These are phyloP conservation scores for Gloeopeniophorella convolvens DNA, from an alignment of 768 basidiomycete genomes.

Conservation along the genomic window DNA sequence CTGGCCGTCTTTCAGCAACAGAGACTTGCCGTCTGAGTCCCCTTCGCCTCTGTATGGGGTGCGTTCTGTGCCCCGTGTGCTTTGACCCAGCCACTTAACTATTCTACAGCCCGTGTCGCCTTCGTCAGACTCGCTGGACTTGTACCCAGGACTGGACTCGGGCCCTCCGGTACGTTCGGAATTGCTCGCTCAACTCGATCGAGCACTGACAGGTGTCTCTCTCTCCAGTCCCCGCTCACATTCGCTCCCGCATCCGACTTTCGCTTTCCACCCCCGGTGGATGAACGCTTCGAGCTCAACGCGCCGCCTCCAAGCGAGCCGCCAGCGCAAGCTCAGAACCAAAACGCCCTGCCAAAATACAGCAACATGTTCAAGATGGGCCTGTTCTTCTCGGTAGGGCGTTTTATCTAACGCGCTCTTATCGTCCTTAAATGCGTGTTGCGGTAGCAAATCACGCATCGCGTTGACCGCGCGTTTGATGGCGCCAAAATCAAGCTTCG, in stretches of 20 bases:
- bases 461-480: constrained; percentile 1
- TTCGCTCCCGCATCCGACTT: neutral
- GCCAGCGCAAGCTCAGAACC: neutral
- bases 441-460: neutral
- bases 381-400: neutral
- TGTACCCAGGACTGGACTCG: neutral
- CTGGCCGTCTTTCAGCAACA: constrained; percentile 5
- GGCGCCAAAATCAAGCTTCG: constrained; percentile 7
- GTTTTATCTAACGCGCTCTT: neutral
- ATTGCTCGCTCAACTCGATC: neutral
- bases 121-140: constrained; percentile 2
- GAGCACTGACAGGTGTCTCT: neutral
- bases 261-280: neutral
- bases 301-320: neutral
- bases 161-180: neutral
- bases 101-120: constrained; percentile 3
- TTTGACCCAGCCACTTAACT: neutral
- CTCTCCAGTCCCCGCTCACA: constrained; percentile 8
- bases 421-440: neutral
- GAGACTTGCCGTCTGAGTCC: neutral
- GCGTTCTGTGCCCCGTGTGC: neutral
- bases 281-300: neutral
- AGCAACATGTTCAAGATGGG: constrained; percentile 2
- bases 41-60: constrained; percentile 10
- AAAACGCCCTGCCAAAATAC: neutral